phyloP scores from a whole-genome alignment of 2,329 filamentous ascomycete species.

The Trichoderma guizhouense region DNA sequence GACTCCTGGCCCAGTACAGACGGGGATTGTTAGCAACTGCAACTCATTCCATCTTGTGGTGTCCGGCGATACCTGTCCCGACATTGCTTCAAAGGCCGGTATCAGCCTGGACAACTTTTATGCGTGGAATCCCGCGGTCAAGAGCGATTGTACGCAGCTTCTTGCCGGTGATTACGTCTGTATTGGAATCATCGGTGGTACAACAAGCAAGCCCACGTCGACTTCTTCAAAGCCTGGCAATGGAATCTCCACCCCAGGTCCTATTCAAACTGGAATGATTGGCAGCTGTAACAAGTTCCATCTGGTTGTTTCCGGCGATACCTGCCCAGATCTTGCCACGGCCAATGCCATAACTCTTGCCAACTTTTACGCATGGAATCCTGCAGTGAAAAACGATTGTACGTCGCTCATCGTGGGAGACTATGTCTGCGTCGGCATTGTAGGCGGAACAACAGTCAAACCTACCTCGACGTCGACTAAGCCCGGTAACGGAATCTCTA shows the following conservation, averaged over 20 bases:
- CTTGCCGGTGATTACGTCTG: neutral
- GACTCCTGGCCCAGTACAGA: neutral
- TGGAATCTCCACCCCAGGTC: neutral
- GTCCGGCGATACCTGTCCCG: neutral
- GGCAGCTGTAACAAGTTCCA: neutral
- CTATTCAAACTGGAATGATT: neutral
- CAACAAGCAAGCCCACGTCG: neutral
- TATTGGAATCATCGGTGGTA: neutral
- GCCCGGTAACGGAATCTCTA: conserved; percentile 23
- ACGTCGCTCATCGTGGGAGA: neutral
- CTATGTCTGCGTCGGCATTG: neutral
- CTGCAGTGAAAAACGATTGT: neutral
- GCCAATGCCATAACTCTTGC: neutral
- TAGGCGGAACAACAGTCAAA: neutral
- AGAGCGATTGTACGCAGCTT: neutral
- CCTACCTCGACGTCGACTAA: neutral
- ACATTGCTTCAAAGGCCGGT: neutral
- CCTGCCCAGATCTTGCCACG: neutral
- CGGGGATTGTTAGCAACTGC: neutral
- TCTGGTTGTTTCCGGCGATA: neutral
- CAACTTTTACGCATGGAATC: neutral
- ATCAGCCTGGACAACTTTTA: neutral
- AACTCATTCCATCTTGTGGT: neutral
- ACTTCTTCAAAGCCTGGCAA: neutral
- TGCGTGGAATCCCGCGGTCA: neutral